phyloP scores from a whole-genome alignment of 2,329 filamentous ascomycete species.

The Ophiostoma piceae region DNA sequence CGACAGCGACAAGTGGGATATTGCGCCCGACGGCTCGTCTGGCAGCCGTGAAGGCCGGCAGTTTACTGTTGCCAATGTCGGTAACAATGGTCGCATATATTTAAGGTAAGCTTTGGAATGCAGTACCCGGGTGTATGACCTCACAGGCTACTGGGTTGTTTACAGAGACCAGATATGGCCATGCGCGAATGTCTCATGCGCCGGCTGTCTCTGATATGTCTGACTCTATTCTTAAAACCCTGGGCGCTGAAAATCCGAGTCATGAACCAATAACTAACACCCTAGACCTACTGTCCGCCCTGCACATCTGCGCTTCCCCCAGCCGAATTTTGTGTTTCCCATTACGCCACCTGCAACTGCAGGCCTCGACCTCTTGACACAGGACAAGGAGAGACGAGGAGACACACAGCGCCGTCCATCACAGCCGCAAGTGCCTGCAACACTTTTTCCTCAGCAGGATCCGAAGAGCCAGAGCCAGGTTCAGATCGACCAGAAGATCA shows the following conservation, averaged over 20 bases:
- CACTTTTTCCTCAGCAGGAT: neutral
- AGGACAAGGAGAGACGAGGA: conserved; percentile 32
- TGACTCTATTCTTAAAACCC: neutral
- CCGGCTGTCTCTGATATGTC: conserved; percentile 5
- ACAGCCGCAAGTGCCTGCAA: neutral
- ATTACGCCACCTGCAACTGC: conserved; percentile 56
- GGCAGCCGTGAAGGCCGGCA: conserved; percentile 62
- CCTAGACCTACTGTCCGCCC: conserved; percentile 56
- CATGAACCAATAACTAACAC: neutral
- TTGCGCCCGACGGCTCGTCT: conserved; percentile 56
- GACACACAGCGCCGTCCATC: conserved; percentile 20
- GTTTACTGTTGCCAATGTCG: conserved; percentile 76
- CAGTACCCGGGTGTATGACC: neutral
- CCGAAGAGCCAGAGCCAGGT: conserved; percentile 20
- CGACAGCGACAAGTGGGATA: conserved; percentile 49
- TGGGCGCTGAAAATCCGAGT: too few species aligned
- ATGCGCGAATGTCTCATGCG: neutral
- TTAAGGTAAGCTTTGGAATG: conserved; percentile 53
- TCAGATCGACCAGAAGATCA: conserved; percentile 24
- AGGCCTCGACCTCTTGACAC: conserved; percentile 45
- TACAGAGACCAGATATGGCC: neutral
- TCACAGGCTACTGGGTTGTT: neutral
- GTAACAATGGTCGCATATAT: conserved; percentile 77
- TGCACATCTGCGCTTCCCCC: conserved; percentile 56
- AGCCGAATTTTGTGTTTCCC: conserved; percentile 56